Evolutionary conservation across 2,329 filamentous ascomycete genomes (phyloP), one percentile per base, ranked within the genome.

Genomic region (Monosporascus sp.): DNA sequence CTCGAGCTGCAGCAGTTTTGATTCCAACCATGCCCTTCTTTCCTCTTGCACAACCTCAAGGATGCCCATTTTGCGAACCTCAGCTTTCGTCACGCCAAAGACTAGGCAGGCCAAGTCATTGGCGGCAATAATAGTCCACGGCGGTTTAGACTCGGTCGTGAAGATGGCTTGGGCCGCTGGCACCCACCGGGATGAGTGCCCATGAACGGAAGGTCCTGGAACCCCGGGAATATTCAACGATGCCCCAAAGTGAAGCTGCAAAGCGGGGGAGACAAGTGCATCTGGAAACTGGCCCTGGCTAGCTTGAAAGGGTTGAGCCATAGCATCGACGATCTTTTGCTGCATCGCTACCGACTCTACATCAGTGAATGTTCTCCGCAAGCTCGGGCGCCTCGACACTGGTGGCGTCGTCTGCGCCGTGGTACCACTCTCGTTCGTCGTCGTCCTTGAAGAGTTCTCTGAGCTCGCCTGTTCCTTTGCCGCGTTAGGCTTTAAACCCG

Each of bases 11-110:
- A 83, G 78, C 44, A 99, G 77, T 70, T 92, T 97, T 56, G 86
- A 84, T 66, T 95, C 90, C 25, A 99, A 77, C 94, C 94, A 99
- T 27, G 85, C 83, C 60, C 93, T 80, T 54, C 91, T 82, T 69
- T 97, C 93, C 68, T 92, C 85, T 69, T 93, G 89, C 18, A 99
- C 91, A 31, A 99, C 90, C 67, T 97, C 92, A 54, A 99, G 72
- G 52, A 99, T 97, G 47, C 94, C 93, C 76, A 97, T 85, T 67
- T 91, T 97, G 51, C 91, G 85, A 24, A 99, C 89, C 70, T 99
- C 94, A 5, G 90, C 89, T 65, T 90, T 90, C n/a, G 92, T 96
- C 9, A 99, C 90, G n/a, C 94, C 94, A 72, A 97, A 99, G n/a
- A 97, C 87, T 44, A 99, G 78, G 70, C 94, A 99, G 18, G 94